phyloP scores from a whole-genome alignment of 2,329 filamentous ascomycete genomes.

The Aspergillaceae sp. region DNA sequence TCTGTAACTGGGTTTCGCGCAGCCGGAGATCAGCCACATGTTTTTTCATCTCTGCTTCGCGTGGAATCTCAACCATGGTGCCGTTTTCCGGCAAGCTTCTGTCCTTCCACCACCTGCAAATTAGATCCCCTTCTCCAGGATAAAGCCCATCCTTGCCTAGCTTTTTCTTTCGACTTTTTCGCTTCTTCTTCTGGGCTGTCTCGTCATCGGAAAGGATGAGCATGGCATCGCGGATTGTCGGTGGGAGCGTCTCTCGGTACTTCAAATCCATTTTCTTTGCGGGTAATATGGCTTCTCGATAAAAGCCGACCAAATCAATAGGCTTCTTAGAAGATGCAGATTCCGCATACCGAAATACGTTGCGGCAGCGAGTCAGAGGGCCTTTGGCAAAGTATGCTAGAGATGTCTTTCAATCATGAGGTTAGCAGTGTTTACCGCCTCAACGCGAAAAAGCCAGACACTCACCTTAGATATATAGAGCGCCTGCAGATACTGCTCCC shows the following conservation, averaged over 20 bases:
- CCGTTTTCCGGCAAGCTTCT: conserved; percentile 22
- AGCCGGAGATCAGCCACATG: conserved; percentile 37
- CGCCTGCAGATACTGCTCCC: conserved; percentile 35
- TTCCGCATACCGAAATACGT: conserved; percentile 26
- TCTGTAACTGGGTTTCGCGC: conserved; percentile 42
- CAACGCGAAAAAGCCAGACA: neutral
- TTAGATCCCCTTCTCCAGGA: conserved; percentile 34
- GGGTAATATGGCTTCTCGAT: conserved; percentile 35
- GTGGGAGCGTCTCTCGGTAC: conserved; percentile 37
- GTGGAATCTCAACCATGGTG: conserved; percentile 19
- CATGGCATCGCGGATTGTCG: conserved; percentile 30
- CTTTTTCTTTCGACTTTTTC: conserved; percentile 32
- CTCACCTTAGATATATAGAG: conserved; percentile 37
- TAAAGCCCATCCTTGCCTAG: conserved; percentile 42
- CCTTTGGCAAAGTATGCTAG: conserved; percentile 46
- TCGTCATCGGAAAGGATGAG: conserved; percentile 31
- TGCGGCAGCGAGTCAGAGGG: conserved; percentile 39
- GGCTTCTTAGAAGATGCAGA: conserved; percentile 13
- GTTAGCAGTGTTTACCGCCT: conserved; percentile 7
- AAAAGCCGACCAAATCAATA: conserved; percentile 28
- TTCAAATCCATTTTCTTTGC: conserved; percentile 42
- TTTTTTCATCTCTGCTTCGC: conserved; percentile 32
- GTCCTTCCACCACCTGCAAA: conserved; percentile 41
- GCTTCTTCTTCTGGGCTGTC: conserved; percentile 13
- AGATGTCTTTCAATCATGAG: conserved; percentile 28